phyloP scores from a whole-genome alignment of 2,329 filamentous ascomycete species.

The Berkeleyomyces basicola region DNA sequence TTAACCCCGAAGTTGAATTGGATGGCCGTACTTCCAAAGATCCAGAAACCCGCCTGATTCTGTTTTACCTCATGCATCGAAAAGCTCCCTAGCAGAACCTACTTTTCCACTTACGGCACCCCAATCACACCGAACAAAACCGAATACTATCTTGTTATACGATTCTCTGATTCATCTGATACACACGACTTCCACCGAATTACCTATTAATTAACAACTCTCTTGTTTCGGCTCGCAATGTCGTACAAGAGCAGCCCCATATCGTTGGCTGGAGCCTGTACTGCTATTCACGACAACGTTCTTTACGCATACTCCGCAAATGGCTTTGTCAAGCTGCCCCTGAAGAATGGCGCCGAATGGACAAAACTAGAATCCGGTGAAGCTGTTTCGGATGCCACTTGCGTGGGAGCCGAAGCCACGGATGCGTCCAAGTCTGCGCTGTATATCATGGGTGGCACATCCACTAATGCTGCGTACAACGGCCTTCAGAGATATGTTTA shows the following conservation, averaged over 20 bases:
- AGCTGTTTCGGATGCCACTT: slow-evolving; percentile 57
- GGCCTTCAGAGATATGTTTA: slow-evolving; percentile 58
- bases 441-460: slow-evolving; percentile 65
- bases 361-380: slow-evolving; percentile 45
- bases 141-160: neutral
- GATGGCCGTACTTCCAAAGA: neutral
- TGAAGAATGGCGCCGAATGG: slow-evolving; percentile 60
- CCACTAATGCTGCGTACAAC: slow-evolving; percentile 36
- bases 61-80: slow-evolving; percentile 2
- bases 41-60: neutral
- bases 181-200: neutral
- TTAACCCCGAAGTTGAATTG: neutral
- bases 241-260: slow-evolving; percentile 24
- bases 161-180: neutral
- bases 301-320: slow-evolving; percentile 67
- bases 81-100: slow-evolving; percentile 4
- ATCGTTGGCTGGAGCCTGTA: slow-evolving; percentile 62
- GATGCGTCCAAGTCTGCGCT: slow-evolving; percentile 45
- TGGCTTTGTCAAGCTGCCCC: slow-evolving; percentile 56
- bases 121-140: neutral
- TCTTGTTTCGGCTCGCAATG: slow-evolving; percentile 13
- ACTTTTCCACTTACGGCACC: neutral
- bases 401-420: slow-evolving; percentile 51
- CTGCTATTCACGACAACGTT: slow-evolving; percentile 61
- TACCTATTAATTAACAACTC: neutral